Evolutionary conservation across 192 early-diverging fungal genomes (phyloP), one percentile per base, ranked within the genome.

Genomic region (Martensiomyces pterosporus): DNA sequence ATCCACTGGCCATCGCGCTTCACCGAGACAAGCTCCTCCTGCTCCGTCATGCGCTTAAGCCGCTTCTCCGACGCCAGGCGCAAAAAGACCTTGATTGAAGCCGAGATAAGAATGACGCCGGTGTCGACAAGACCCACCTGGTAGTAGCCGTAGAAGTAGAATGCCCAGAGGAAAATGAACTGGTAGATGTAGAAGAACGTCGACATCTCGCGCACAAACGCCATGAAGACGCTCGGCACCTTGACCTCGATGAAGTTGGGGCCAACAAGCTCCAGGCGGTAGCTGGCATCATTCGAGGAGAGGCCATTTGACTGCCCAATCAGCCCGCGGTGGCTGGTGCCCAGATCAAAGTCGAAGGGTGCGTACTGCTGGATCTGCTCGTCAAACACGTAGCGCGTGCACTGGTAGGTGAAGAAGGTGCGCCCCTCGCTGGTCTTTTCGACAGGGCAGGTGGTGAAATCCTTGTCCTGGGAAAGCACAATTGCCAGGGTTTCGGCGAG

Each of bases 371-470:
- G 49, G 13, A 52, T 43, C 24, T 55, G 52, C 7, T 70, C 67
- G 53, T 82, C 64, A 49, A 72, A 85, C 10, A 86, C 78, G 60
- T 79, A 86, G 15, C 83, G 75, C 22, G 81, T 76, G 47, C 80
- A 86, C 55, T 86, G 79, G 36, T 76, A 81, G 32, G 69, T 76
- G 51, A 86, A 81, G 57, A 77, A 86, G 4, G 54, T 50, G 24
- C 65, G 60, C 9, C 79, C 79, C 29, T 47, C 49, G 15, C 39
- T 26, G 7, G 82, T 81, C 8, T 52, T 40, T 23, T 69, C 21
- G 26, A 86, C 50, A 12, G 53, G 26, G 16, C 56, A 43, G 13
- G 65, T 65, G 14, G 49, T 40, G 17, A 70, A 45, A 25, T 49
- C 34, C 9, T 35, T 29, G 32, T 73, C 70, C 17, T 55, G 3